phyloP scores from a whole-genome alignment of 148 eudicot genomes.

The Persicaria tinctoria region DNA sequence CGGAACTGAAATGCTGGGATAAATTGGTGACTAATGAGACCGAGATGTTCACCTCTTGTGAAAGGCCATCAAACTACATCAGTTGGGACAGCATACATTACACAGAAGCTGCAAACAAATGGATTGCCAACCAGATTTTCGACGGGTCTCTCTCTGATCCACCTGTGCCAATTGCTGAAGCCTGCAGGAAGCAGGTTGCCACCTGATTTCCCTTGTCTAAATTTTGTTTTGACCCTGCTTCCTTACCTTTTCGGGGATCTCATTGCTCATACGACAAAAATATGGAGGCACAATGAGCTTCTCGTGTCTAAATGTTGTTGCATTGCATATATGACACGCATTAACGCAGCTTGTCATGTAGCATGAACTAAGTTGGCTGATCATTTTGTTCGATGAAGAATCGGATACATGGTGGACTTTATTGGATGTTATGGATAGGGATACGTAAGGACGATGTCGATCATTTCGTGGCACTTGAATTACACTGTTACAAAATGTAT shows the following conservation, averaged over 20 bases:
- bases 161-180: constrained; percentile 19
- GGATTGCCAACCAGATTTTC: constrained; percentile 12
- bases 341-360: background rate
- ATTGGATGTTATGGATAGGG: constrained; percentile 2
- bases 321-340: background rate
- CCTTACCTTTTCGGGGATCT: background rate
- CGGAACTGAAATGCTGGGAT: constrained; percentile 9
- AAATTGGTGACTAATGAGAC: constrained; percentile 1
- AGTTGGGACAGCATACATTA: constrained; percentile 14
- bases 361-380: background rate
- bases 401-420: background rate
- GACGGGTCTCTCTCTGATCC: constrained; percentile 23
- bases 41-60: background rate
- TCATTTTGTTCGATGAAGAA: background rate
- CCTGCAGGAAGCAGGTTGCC: constrained; percentile 12
- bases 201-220: background rate
- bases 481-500: background rate
- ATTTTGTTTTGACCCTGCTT: background rate
- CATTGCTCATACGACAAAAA: background rate
- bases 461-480: background rate
- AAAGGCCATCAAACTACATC: background rate
- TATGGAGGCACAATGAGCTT: background rate
- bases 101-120: constrained; percentile 10
- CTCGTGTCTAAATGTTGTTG: background rate
- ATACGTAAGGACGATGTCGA: background rate